Conservation (phyloP, 116 monocot species). For the Phalaenopsis hybrid region DNA sequence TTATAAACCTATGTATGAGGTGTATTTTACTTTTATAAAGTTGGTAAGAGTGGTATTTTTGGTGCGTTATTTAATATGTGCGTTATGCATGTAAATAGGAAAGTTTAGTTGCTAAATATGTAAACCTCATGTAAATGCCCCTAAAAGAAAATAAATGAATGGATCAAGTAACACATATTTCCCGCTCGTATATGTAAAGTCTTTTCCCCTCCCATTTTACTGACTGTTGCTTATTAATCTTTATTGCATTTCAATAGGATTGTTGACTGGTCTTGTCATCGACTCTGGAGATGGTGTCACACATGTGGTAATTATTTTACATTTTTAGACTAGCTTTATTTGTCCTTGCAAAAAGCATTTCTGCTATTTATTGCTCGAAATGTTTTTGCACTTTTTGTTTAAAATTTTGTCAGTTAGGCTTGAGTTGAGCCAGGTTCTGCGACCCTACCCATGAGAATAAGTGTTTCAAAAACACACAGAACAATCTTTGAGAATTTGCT, state of each 20-base stretch:
- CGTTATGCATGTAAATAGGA: too few species aligned
- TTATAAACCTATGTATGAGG: too few species aligned
- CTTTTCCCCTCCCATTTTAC: background rate
- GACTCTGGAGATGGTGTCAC: constrained; percentile 98
- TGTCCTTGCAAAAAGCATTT: constrained; percentile 6
- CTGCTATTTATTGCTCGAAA: background rate
- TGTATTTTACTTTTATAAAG: too few species aligned
- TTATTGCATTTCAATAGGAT: constrained; percentile 36
- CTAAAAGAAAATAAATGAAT: too few species aligned
- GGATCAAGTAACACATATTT: background rate
- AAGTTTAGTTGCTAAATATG: too few species aligned
- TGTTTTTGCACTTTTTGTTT: background rate
- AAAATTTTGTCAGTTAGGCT: background rate
- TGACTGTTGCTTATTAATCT: background rate
- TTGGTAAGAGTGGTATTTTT: too few species aligned
- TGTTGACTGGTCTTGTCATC: constrained; percentile 93
- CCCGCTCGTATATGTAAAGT: too few species aligned
- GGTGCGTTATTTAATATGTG: too few species aligned
- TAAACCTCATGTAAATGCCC: too few species aligned
- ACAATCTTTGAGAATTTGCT: background rate
- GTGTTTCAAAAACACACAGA: background rate
- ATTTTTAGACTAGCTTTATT: background rate
- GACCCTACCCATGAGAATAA: background rate
- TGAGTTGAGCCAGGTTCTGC: background rate
- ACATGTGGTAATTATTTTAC: constrained; percentile 69